Evolutionary conservation across 78 protist species (phyloP), one percentile per base, ranked within the genome.

Genomic region (Guillardia theta): DNA sequence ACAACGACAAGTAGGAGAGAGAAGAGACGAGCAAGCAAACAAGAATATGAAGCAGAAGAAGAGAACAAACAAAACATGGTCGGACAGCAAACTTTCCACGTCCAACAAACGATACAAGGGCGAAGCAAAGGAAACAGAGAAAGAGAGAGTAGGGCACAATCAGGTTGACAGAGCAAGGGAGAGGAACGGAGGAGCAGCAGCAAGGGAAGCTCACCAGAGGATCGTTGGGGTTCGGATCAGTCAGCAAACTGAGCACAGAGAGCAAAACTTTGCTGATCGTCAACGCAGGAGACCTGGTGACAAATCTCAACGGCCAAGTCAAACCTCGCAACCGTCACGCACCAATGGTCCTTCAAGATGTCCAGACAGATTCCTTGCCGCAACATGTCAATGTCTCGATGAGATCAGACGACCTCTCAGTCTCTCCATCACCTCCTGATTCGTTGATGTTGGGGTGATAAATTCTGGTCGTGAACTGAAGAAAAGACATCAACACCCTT

Each of bases 311-410:
- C 39, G 3, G 27, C 21, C 39, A 9, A 6, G 70, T 24, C 27
- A 30, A 30, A 6, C 1, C 39, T 24, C 4, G 70, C 39, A 18
- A 18, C 46, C 41, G 6, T 70, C n/a, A 22, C 46, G 83, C 95
- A 93, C 99, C 99, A 98, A 39, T 94, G 45, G 58, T 97, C 97
- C 64, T 97, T 96, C 64, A 98, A 96, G 43, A 98, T 98, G 88
- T 98, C 99, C 5, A 98, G 62, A 95, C 99, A 98, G 37, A 98
- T 97, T 36, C 47, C n/a, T n/a, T n/a, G n/a, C n/a, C n/a, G n/a
- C n/a, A n/a, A n/a, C n/a, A n/a, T n/a, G n/a, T n/a, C n/a, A n/a
- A n/a, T n/a, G n/a, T n/a, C n/a, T n/a, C n/a, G n/a, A n/a, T n/a
- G n/a, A n/a, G n/a, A n/a, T n/a, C n/a, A n/a, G n/a, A n/a, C n/a